Percentiles rank a stretch among this genome's conserved stretches.
These are phyloP conservation scores for Aegilops umbellulata DNA, from an alignment of 176 grass and related monocot genomes.

Conservation along the genomic window DNA sequence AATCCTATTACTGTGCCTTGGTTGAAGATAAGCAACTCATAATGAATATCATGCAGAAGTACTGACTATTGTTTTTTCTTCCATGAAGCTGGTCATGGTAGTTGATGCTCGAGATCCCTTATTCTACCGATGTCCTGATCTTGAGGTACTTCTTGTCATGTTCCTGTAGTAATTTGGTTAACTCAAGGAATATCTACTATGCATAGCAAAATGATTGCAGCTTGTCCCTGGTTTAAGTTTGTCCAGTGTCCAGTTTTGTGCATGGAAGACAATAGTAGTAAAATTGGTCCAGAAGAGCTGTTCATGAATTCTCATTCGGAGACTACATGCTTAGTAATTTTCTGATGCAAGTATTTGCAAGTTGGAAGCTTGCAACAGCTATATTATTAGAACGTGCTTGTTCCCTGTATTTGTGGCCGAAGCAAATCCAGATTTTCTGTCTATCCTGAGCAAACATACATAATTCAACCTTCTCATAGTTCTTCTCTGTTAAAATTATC, in stretches of 20 bases:
- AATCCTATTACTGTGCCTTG: neutral
- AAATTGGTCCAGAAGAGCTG: neutral
- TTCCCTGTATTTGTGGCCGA: neutral
- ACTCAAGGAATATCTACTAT: neutral
- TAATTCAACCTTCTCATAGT: neutral
- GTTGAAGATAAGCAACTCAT: neutral
- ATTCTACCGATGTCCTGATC: constrained; percentile 85
- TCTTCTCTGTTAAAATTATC: neutral
- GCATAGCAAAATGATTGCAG: neutral
- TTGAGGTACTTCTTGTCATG: constrained; percentile 59
- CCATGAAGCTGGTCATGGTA: constrained; percentile 80
- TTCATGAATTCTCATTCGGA: neutral
- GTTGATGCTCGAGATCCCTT: constrained; percentile 93
- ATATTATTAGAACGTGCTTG: neutral
- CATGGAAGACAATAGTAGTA: neutral
- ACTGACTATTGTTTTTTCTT: constrained; percentile 28
- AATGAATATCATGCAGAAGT: neutral
- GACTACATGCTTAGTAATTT: neutral
- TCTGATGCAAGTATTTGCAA: neutral
- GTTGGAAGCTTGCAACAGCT: neutral
- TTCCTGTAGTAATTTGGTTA: neutral
- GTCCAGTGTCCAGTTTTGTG: neutral
- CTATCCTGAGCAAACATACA: neutral
- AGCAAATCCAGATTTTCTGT: neutral
- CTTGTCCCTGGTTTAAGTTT: neutral